Conservation (phyloP, 768 basidiomycete genomes). For the Clitopilus hobsonii region DNA sequence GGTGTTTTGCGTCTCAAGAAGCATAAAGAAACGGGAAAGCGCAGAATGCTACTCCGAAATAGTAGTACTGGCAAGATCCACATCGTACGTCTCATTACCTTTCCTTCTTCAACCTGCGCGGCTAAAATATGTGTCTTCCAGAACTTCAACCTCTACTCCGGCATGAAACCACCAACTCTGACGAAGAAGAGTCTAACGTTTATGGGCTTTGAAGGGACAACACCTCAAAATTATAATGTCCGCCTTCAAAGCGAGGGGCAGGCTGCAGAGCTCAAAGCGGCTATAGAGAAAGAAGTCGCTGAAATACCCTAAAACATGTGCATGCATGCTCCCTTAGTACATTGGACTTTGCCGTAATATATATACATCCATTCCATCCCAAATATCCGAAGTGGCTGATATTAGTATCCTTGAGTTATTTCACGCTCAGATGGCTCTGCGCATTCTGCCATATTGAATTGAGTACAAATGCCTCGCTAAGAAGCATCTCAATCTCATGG, state of each 20-base stretch:
- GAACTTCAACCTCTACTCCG: slow-evolving; percentile 71
- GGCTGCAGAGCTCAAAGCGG: slow-evolving; percentile 51
- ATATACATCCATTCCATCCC: background rate
- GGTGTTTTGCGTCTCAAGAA: slow-evolving; percentile 71
- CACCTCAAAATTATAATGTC: slow-evolving; percentile 56
- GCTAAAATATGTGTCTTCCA: slow-evolving; percentile 22
- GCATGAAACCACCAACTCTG: slow-evolving; percentile 44
- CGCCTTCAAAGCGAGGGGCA: slow-evolving; percentile 56
- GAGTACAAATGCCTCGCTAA: slow-evolving; percentile 93
- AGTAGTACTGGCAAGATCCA: slow-evolving; percentile 71
- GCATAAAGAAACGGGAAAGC: slow-evolving; percentile 54
- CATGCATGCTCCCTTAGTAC: background rate
- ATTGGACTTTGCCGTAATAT: background rate
- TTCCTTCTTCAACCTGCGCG: background rate
- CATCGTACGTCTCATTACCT: slow-evolving; percentile 44
- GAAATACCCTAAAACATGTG: slow-evolving; percentile 21
- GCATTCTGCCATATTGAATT: slow-evolving; percentile 92
- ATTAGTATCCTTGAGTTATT: slow-evolving; percentile 21
- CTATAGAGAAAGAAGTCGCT: slow-evolving; percentile 59
- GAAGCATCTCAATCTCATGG: slow-evolving; percentile 91
- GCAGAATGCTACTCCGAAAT: slow-evolving; percentile 67
- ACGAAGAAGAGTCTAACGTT: slow-evolving; percentile 55
- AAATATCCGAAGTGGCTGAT: background rate
- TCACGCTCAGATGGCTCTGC: slow-evolving; percentile 77
- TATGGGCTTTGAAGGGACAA: slow-evolving; percentile 62